Percentiles rank a stretch among this genome's conserved stretches.
These are phyloP conservation scores for Kodamaea ohmeri DNA, from an alignment of 1,139 yeast species.

Conservation along the genomic window DNA sequence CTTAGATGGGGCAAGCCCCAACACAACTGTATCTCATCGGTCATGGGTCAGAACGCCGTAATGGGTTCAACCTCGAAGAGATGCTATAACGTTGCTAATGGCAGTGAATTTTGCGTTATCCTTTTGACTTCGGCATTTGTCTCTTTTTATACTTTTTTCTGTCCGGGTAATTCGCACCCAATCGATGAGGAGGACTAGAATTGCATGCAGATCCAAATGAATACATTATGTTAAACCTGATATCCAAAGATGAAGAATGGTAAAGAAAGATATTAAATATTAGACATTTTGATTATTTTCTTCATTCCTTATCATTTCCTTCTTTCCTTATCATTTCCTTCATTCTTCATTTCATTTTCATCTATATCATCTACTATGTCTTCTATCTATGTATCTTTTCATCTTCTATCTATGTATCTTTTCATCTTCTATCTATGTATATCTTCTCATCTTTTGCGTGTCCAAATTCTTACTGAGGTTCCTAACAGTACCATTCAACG, in stretches of 20 bases:
- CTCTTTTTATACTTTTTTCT: slow-evolving; percentile 4
- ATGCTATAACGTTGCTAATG: slow-evolving; percentile 64
- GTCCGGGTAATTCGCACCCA: slow-evolving; percentile 16
- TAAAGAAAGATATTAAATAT: too few species aligned
- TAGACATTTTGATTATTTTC: too few species aligned
- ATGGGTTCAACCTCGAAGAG: slow-evolving; percentile 75
- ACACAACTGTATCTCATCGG: slow-evolving; percentile 58
- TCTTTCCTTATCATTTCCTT: background rate
- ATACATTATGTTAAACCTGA: too few species aligned
- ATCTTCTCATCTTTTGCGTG: too few species aligned
- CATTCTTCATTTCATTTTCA: background rate
- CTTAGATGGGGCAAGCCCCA: slow-evolving; percentile 21
- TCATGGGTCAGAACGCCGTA: slow-evolving; percentile 77
- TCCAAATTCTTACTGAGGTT: slow-evolving; percentile 5
- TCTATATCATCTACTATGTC: too few species aligned
- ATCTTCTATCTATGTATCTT: too few species aligned
- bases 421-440: too few species aligned
- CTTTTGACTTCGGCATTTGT: slow-evolving; percentile 5
- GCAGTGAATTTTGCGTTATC: slow-evolving; percentile 68
- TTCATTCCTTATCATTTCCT: background rate
- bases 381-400: too few species aligned
- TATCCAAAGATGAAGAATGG: too few species aligned
- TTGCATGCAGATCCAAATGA: too few species aligned
- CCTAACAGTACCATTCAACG: slow-evolving; percentile 8
- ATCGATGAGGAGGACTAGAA: too few species aligned